A percentile compares a stretch with the other conserved stretches of the same genome.
These are phyloP conservation scores for Ophiostoma australiae DNA, from an alignment of 2,329 filamentous ascomycete genomes.

Conservation along the genomic window DNA sequence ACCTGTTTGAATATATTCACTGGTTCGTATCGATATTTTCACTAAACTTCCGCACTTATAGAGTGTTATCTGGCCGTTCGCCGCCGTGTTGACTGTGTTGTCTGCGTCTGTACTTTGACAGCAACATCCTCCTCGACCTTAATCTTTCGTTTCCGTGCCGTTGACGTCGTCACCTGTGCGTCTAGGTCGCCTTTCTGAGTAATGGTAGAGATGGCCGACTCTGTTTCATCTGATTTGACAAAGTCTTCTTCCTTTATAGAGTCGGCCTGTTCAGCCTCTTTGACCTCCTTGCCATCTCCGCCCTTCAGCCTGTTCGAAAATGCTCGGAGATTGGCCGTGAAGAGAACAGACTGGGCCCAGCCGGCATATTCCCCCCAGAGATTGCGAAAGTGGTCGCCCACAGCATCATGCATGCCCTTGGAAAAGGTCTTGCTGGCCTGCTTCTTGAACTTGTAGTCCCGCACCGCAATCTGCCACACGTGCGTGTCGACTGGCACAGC, in stretches of 20 bases:
- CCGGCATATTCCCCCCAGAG: conserved; percentile 93
- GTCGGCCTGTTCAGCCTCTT: conserved; percentile 27
- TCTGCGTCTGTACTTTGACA: neutral
- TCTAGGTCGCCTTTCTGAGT: neutral
- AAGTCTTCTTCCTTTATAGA: neutral
- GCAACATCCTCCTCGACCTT: neutral
- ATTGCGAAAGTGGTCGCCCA: conserved; percentile 81
- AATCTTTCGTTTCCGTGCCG: conserved; percentile 10
- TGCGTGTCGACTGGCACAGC: conserved; percentile 95
- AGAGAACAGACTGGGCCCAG: conserved; percentile 96
- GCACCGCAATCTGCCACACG: conserved; percentile 95
- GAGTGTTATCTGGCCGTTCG: neutral
- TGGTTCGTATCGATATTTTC: neutral
- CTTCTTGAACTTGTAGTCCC: conserved; percentile 76
- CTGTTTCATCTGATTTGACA: neutral
- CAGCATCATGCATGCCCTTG: conserved; percentile 69
- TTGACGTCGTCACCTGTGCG: neutral
- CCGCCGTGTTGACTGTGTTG: neutral
- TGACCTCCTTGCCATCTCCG: conserved; percentile 29
- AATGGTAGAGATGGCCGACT: neutral
- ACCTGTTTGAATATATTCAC: neutral
- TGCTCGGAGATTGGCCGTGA: conserved; percentile 82
- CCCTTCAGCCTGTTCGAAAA: conserved; percentile 63
- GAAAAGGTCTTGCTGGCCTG: conserved; percentile 74
- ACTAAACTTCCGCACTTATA: neutral